Base-by-base conservation (phyloP, 257 asterid species). In the Primulina huaijiensis region DNA sequence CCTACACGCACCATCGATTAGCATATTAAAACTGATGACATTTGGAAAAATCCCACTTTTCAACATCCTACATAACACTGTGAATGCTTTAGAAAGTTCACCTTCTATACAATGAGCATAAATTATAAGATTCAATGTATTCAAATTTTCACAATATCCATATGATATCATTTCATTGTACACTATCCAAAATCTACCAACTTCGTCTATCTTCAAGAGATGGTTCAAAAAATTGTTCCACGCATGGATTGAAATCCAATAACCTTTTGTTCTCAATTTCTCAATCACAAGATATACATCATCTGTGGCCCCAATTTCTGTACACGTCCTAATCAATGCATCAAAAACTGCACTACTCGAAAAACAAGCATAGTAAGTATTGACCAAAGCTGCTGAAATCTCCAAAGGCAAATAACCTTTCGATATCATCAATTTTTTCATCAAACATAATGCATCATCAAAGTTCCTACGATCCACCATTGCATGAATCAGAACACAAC, bases 181-280 rank as follows among this genome's bases (percentile, higher is more conserved):
- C 30, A 69, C 69, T 55, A n/a, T 60, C 95, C 96, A 88, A 79
- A 89, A 92, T 68, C 76, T 69, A 60, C 75, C 70, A 43, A 79
- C 56, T 64, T 82, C 85, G 21, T 83, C 94, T 23, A 72, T 69
- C 83, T 86, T 85, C 80, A 88, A 63, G 3, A 92, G 81, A 81
- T 85, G 90, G 86, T 78, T 86, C 77, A 92, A 79, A 74, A 80
- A 88, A 74, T 92, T 86, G 83, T 92, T 89, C 97, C 91, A 83
- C 1, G 96, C 96, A 75, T 85, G 89, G 77, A 89, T 68, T 0
- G 96, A 89, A 43, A 89, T 81, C 67, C 62, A 38, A 80, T 34
- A n/a, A 38, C 77, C 79, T 23, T 72, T 73, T 68, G 64, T 53
- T 70, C 80, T 84, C 71, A 73, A 78, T 58, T 79, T 81, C 82